A percentile compares a stretch with the other conserved stretches of the same genome.
These are phyloP conservation scores for Cucumis variabilis DNA, from an alignment of 331 rosid species.

Conservation along the genomic window DNA sequence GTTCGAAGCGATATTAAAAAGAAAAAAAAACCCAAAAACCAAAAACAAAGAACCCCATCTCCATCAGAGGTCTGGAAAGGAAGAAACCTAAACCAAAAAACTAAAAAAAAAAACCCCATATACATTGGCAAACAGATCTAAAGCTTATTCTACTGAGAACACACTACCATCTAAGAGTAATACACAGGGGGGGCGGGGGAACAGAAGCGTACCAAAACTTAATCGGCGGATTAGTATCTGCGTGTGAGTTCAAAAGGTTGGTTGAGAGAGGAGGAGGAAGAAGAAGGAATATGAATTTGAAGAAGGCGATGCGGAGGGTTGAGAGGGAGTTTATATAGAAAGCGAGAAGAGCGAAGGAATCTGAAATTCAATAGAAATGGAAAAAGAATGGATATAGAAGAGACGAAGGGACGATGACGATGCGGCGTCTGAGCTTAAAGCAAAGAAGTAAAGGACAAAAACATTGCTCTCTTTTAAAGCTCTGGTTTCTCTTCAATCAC, in stretches of 20 bases:
- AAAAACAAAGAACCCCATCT: neutral
- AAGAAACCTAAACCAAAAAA: neutral
- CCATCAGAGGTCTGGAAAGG: neutral
- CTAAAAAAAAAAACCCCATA: neutral
- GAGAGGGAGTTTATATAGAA: neutral
- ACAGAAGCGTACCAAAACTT: slow-evolving; percentile 36
- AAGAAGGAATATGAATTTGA: neutral
- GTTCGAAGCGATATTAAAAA: neutral
- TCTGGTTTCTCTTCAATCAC: neutral
- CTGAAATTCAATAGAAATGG: neutral
- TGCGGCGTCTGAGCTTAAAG: neutral
- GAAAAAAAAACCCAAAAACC: neutral
- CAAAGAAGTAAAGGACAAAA: neutral
- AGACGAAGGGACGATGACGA: slow-evolving; percentile 18
- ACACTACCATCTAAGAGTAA: neutral
- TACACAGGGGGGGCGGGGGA: neutral
- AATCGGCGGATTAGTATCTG: neutral
- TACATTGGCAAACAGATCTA: slow-evolving; percentile 20
- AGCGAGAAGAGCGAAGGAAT: neutral
- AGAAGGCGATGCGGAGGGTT: neutral
- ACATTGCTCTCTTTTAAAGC: neutral
- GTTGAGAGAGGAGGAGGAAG: neutral
- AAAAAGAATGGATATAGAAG: neutral
- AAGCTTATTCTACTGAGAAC: neutral
- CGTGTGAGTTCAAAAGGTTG: neutral